These are phyloP conservation scores for Ogataea saltuana DNA, from an alignment of 805 yeast species.

Conservation along the genomic window DNA sequence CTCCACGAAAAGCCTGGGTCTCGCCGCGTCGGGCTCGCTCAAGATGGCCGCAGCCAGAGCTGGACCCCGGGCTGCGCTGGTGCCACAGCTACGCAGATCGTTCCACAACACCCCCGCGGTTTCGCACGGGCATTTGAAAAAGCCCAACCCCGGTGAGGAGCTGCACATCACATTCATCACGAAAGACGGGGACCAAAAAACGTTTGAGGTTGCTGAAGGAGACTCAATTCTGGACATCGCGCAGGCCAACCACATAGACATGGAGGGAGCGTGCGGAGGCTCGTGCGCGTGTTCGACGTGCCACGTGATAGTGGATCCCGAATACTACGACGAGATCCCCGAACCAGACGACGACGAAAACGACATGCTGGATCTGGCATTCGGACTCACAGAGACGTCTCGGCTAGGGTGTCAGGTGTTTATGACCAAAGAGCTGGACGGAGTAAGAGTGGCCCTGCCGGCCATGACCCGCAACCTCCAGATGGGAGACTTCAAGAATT, in stretches of 20 bases:
- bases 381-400: constrained; percentile 95
- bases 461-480: constrained; percentile 96
- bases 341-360: constrained; percentile 98
- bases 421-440: constrained; percentile 89
- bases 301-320: constrained; percentile 95
- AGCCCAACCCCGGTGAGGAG: constrained; percentile 94
- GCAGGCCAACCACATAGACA: constrained; percentile 87
- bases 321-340: constrained; percentile 82
- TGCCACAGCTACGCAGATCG: neutral
- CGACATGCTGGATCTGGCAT: constrained; percentile 97
- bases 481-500: constrained; percentile 67
- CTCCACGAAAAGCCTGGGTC: neutral
- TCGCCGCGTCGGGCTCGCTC: neutral
- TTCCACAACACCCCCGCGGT: constrained; percentile 1
- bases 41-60: neutral
- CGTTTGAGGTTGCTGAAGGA: constrained; percentile 87
- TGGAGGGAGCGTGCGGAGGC: constrained; percentile 99
- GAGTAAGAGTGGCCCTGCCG: constrained; percentile 91
- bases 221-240: constrained; percentile 92
- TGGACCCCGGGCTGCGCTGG: neutral
- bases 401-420: constrained; percentile 92
- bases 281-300: constrained; percentile 99
- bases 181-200: constrained; percentile 83
- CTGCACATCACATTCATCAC: constrained; percentile 83
- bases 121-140: constrained; percentile 82